A percentile compares a stretch with the other conserved stretches of the same genome.
Conservation (phyloP, 2,329 filamentous ascomycete species). For the Apiospora aurea region DNA sequence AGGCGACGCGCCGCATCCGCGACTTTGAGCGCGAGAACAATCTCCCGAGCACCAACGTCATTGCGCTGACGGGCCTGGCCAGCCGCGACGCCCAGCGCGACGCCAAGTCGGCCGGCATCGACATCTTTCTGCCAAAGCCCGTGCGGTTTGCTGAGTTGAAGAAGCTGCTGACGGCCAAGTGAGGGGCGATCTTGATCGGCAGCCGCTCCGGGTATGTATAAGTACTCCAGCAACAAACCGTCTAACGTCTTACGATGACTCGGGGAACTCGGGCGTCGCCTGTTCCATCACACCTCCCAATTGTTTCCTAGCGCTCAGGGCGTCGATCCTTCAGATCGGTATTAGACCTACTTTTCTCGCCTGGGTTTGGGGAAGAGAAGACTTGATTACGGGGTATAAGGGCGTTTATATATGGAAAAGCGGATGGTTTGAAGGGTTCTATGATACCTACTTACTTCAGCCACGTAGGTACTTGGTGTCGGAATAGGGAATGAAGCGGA, state of each 20-base stretch:
- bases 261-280: not conserved
- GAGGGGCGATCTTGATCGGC: not conserved
- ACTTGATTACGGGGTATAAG: not conserved
- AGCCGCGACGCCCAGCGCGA: slow-evolving; percentile 56
- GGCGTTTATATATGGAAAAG: slow-evolving; percentile 1
- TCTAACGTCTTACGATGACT: not conserved
- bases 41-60: slow-evolving; percentile 51
- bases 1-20: slow-evolving; percentile 56
- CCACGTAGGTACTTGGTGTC: not conserved
- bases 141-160: slow-evolving; percentile 53
- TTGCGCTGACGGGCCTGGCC: slow-evolving; percentile 61
- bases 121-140: slow-evolving; percentile 60
- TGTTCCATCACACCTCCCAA: not conserved
- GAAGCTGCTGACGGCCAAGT: slow-evolving; percentile 32
- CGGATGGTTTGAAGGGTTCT: not conserved
- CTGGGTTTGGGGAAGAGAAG: not conserved
- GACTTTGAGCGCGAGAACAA: slow-evolving; percentile 52
- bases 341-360: not conserved
- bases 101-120: slow-evolving; percentile 47
- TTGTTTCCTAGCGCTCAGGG: not conserved
- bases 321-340: not conserved
- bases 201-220: not conserved
- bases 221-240: no score
- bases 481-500: not conserved
- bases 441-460: not conserved